Evolutionary conservation across 129 eudicot species (phyloP), one percentile per base, ranked within the genome.

Genomic region (Heracleum sosnowskyi): DNA sequence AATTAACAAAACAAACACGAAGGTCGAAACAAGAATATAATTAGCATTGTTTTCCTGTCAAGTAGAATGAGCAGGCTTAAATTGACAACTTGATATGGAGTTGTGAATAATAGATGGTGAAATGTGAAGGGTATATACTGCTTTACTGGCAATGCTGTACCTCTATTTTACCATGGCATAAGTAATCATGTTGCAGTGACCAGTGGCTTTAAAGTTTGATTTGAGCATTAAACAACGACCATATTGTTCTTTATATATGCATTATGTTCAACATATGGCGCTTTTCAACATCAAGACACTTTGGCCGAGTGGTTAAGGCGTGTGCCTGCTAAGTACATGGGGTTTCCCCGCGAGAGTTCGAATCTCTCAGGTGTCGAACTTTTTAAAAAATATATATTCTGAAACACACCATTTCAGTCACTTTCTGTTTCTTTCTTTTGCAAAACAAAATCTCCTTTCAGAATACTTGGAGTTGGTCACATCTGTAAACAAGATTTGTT

Each of bases 301-400:
- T 92, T 90, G 94, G 98, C 96, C 98, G 96, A 93, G 96, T 89
- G 98, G 98, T 89, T 90, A 93, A 90, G 96, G 98, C 96, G 98
- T 87, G 90, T 90, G 98, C 93, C 96, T 88, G 98, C 96, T 90
- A 93, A 93, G 96, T 90, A 90, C 90, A 87, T 90, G 96, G 96
- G 93, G 91, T 88, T 79, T 92, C 93, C 96, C 96, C 97, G 96
- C 96, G 98, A 88, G 98, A 90, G 98, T 92, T 92, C 91, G 93
- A 92, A 90, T 92, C 97, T 90, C 96, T 86, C 90, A 88, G 97
- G 96, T 90, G 92, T 88, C 97, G 96, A 3, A 16, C 22, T 4
- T 47, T 47, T 47, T n/a, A n/a, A n/a, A n/a, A n/a, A n/a, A n/a
- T n/a, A n/a, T n/a, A n/a, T n/a, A n/a, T n/a, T n/a, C n/a, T n/a